Conservation (phyloP, 1,284 basidiomycete genomes). For the Uromyces viciae-fabae region DNA sequence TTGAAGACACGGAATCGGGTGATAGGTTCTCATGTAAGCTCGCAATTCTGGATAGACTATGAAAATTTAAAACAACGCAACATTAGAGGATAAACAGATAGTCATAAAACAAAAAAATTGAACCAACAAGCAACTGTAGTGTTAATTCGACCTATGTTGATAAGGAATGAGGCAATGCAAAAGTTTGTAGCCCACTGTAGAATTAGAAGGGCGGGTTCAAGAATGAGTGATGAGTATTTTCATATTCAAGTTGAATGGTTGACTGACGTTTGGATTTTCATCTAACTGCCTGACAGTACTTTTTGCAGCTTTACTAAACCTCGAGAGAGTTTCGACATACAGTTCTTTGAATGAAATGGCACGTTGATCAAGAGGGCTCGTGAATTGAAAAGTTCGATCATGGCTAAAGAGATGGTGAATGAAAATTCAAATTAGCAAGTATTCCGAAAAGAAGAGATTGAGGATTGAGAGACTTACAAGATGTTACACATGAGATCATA, state of each 20-base stretch:
- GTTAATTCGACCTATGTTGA: constrained; percentile 88
- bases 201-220: not conserved
- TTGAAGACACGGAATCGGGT: constrained; percentile 75
- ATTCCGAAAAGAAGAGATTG: not conserved
- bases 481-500: constrained; percentile 45
- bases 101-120: not conserved
- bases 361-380: constrained; percentile 44
- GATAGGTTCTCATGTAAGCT: constrained; percentile 73
- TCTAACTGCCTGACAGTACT: constrained; percentile 43
- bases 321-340: constrained; percentile 45
- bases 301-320: constrained; percentile 45
- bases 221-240: not conserved
- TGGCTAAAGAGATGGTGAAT: constrained; percentile 6
- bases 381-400: constrained; percentile 45
- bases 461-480: constrained; percentile 31
- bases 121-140: constrained; percentile 84
- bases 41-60: constrained; percentile 66
- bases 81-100: not conserved
- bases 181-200: constrained; percentile 31
- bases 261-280: constrained; percentile 43
- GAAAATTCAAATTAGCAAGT: not conserved
- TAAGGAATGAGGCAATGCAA: constrained; percentile 60
- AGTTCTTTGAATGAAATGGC: constrained; percentile 45
- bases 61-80: constrained; percentile 16
- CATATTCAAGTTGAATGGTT: not conserved